Evolutionary conservation across 768 basidiomycete species (phyloP).

Genomic region (Cyclocybe cylindracea): DNA sequence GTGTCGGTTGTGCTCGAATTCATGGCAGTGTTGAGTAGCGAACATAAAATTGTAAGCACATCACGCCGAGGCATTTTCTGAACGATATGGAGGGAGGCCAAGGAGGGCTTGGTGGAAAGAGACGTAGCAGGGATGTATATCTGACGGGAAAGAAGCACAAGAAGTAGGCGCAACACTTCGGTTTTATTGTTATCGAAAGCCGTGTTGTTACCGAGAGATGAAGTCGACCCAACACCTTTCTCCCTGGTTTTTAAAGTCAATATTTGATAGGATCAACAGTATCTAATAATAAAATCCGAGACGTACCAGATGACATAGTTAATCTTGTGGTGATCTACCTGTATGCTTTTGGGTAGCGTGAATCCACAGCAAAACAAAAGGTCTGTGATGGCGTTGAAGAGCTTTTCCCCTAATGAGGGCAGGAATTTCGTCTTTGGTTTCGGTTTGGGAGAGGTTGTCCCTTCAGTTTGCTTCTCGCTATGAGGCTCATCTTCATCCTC

Average conservation of each 20-base stretch:
- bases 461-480: conserved; percentile 24
- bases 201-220: conserved; percentile 53
- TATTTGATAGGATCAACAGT: background rate
- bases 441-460: conserved; percentile 13
- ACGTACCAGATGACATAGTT: conserved; percentile 87
- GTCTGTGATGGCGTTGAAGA: conserved; percentile 82
- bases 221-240: conserved; percentile 90
- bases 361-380: conserved; percentile 94
- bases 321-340: conserved; percentile 80
- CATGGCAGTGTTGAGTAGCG: conserved; percentile 87
- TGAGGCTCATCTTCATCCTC: conserved; percentile 60
- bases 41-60: conserved; percentile 91
- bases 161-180: conserved; percentile 87
- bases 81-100: conserved; percentile 77
- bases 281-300: background rate
- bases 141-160: conserved; percentile 86
- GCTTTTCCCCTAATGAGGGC: conserved; percentile 79
- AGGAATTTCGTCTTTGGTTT: conserved; percentile 42
- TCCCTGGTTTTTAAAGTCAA: conserved; percentile 57
- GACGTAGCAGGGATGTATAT: conserved; percentile 78
- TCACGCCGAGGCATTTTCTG: conserved; percentile 77
- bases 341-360: conserved; percentile 77
- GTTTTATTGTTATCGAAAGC: conserved; percentile 77
- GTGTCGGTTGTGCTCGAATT: conserved; percentile 57
- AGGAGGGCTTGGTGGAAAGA: conserved; percentile 71